These are phyloP conservation scores for Biscogniauxia marginata DNA, from an alignment of 2,329 filamentous ascomycete species.

Conservation along the genomic window DNA sequence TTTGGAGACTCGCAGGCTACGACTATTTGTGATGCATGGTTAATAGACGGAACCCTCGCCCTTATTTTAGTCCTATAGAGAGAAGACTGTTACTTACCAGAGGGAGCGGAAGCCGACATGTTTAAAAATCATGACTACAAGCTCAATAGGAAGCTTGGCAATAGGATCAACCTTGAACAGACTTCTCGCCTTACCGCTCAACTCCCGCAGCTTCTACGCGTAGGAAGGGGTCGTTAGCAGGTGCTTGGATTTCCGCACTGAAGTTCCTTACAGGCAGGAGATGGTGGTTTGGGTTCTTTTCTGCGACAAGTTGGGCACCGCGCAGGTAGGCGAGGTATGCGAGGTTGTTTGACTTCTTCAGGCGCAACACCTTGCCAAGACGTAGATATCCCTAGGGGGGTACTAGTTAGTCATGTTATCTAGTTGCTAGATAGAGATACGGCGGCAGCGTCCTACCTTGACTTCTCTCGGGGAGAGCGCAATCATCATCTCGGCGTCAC, in stretches of 20 bases:
- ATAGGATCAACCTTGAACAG: constrained; percentile 23
- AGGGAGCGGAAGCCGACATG: constrained; percentile 19
- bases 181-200: constrained; percentile 18
- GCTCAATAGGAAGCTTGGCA: constrained; percentile 24
- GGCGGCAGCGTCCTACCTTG: constrained; percentile 17
- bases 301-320: constrained; percentile 25
- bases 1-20: constrained; percentile 27
- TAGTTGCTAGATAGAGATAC: too few species aligned
- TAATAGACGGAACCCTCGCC: not conserved
- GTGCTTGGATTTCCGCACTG: not conserved
- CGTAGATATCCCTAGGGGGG: constrained; percentile 25
- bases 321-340: constrained; percentile 25
- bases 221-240: constrained; percentile 1
- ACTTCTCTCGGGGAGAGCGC: constrained; percentile 28
- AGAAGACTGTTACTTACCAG: constrained; percentile 18
- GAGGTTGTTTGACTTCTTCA: constrained; percentile 12
- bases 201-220: constrained; percentile 16
- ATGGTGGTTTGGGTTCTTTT: constrained; percentile 23
- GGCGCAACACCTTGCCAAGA: constrained; percentile 27
- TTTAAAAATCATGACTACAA: constrained; percentile 26
- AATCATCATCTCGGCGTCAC: constrained; percentile 26
- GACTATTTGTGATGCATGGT: constrained; percentile 12
- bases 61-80: not conserved
- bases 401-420: constrained; percentile 9
- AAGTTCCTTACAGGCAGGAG: constrained; percentile 20